Evolutionary conservation across 257 asterid species (phyloP).

Genomic region (Solanum arcanum): DNA sequence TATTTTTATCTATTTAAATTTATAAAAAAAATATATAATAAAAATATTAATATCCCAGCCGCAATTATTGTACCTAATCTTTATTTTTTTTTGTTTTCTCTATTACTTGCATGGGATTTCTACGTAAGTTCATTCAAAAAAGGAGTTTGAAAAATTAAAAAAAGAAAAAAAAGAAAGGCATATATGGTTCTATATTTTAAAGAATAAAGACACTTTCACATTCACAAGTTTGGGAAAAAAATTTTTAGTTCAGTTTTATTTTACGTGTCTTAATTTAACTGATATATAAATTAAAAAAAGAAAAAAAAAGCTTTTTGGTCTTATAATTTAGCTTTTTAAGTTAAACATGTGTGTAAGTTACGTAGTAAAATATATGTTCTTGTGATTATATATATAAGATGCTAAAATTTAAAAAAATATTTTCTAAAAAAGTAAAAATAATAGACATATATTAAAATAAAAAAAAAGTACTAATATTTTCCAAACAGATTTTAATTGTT

Average conservation of each 20-base stretch:
- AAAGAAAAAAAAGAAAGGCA: no score
- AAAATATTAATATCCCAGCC: background rate
- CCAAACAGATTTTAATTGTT: no score
- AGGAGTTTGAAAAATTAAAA: background rate
- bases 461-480: no score
- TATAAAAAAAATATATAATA: background rate
- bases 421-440: no score
- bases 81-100: background rate
- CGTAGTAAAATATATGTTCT: no score
- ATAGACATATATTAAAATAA: no score
- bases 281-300: no score
- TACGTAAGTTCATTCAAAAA: background rate
- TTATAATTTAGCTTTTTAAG: no score
- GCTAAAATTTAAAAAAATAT: no score
- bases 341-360: no score
- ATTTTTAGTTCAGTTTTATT: background rate
- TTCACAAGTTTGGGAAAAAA: background rate
- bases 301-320: no score
- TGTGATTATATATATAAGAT: no score
- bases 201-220: background rate
- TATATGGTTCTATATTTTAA: background rate
- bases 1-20: background rate
- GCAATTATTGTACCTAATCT: background rate
- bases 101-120: slow-evolving; percentile 1
- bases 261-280: background rate